Base-by-base conservation (phyloP, 1,139 yeast genomes). In the Hanseniaspora sp. region DNA sequence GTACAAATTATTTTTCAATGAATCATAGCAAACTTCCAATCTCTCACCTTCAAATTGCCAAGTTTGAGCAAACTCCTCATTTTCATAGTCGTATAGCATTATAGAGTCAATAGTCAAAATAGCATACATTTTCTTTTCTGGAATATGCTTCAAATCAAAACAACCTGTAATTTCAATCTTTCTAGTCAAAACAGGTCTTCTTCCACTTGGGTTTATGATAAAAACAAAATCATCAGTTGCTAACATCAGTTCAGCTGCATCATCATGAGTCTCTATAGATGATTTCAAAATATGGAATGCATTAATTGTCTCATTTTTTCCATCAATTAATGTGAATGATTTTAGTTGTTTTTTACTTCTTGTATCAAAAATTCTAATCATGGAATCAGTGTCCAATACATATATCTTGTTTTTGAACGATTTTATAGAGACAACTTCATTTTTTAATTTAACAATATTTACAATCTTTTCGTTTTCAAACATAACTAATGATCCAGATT, bases 401-500 rank as follows among this genome's bases (percentile, higher is more conserved):
- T 69, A 67, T 40, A 66, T 59, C 33, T 56, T 56, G 7, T 61
- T 54, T 17, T 59, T 64, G 17, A 57, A 59, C 1, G 66, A 57
- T 46, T 59, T 65, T 33, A 62, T 57, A 18, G 63, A 63, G 18
- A 61, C 39, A 29, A 67, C 58, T 29, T 62, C 64, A 37, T 59
- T 58, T 55, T 66, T 67, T 37, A 59, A 64, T 49, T 64, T 64
- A 48, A 66, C 60, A 23, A 67, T 66, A 49, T 66, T 67, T 13
- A 66, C 61, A 52, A 67, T 67, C 39, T 65, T 62, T 43, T 64
- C 64, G 48, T 69, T 69, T 45, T 62, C 64, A 48, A 60, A 66
- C 13, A 65, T 60, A 9, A 67, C 68, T 33, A 67, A 55, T 48
- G 63, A 61, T 7, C 68, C 67, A 7, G 61, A 60, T 5, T 59